phyloP scores from a whole-genome alignment of 129 eudicot genomes.

The Ambrosia trifida region DNA sequence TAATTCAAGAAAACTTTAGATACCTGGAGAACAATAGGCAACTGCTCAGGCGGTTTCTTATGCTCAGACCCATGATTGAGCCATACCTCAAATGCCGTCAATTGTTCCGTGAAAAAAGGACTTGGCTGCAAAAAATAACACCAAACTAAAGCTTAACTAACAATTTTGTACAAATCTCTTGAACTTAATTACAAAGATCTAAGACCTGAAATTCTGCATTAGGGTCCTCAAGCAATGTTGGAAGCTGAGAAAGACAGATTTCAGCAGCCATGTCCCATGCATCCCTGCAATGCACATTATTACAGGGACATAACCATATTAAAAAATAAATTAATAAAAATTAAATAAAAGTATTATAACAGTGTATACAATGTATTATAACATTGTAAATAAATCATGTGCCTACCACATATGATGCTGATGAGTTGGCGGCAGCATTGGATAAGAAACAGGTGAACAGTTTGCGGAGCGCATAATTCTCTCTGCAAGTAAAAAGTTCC shows the following conservation, averaged over 20 bases:
- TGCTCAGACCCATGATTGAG: slow-evolving; percentile 96
- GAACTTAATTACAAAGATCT: background rate
- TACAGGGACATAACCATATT: slow-evolving; percentile 9
- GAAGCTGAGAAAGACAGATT: slow-evolving; percentile 95
- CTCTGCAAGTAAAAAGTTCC: slow-evolving; percentile 95
- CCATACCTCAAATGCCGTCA: slow-evolving; percentile 98
- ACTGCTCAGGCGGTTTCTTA: slow-evolving; percentile 96
- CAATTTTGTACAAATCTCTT: background rate
- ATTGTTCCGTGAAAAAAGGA: slow-evolving; percentile 88
- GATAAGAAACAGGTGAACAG: slow-evolving; percentile 93
- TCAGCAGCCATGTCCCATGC: slow-evolving; percentile 99
- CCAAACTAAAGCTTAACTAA: background rate
- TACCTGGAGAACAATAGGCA: slow-evolving; percentile 99
- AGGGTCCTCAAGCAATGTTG: slow-evolving; percentile 77
- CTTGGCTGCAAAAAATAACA: slow-evolving; percentile 63
- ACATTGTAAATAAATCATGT: background rate
- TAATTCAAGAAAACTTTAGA: background rate
- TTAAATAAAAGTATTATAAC: background rate
- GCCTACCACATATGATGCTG: slow-evolving; percentile 98
- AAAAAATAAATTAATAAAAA: background rate
- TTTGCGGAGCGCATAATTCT: slow-evolving; percentile 98
- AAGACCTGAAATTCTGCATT: slow-evolving; percentile 89
- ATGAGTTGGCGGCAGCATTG: slow-evolving; percentile 94
- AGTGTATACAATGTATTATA: background rate
- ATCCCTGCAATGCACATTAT: slow-evolving; percentile 59